phyloP scores from a whole-genome alignment of 2,329 filamentous ascomycete genomes.

The Ceratocystis lukuohia region DNA sequence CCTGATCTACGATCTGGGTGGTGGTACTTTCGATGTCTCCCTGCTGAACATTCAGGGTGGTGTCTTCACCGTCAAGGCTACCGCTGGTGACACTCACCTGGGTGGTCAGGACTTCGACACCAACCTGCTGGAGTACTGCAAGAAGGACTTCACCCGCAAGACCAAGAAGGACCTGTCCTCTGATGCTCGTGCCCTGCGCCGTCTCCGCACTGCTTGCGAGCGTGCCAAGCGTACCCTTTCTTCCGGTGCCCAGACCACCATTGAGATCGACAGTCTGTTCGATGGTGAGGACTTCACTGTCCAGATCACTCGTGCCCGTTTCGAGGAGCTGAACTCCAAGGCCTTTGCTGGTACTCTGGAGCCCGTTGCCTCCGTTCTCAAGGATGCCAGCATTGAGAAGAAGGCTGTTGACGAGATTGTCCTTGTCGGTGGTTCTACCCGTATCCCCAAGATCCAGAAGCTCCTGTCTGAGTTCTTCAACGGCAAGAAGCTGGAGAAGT shows the following conservation, averaged over 20 bases:
- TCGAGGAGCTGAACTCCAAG: slow-evolving; percentile 96
- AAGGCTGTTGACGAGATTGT: slow-evolving; percentile 92
- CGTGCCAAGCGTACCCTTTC: slow-evolving; percentile 98
- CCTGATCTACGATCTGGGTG: slow-evolving; percentile 98
- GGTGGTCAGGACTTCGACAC: slow-evolving; percentile 96
- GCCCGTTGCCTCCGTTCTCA: slow-evolving; percentile 90
- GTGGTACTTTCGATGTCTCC: slow-evolving; percentile 99
- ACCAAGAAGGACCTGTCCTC: slow-evolving; percentile 64
- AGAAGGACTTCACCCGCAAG: slow-evolving; percentile 84
- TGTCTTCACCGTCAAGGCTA: slow-evolving; percentile 98
- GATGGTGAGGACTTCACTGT: slow-evolving; percentile 97
- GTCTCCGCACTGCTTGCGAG: slow-evolving; percentile 95
- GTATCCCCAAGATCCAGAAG: slow-evolving; percentile 99
- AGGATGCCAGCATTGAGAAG: slow-evolving; percentile 84
- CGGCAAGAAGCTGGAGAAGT: slow-evolving; percentile 99
- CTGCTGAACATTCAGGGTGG: slow-evolving; percentile 97
- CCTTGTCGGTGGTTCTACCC: slow-evolving; percentile 95
- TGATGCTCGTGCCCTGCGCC: slow-evolving; percentile 84
- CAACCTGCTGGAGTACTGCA: slow-evolving; percentile 90
- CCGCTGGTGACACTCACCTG: slow-evolving; percentile 91
- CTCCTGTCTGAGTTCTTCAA: slow-evolving; percentile 98
- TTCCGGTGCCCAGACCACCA: slow-evolving; percentile 90
- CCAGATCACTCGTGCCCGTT: slow-evolving; percentile 94
- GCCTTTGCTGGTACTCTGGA: slow-evolving; percentile 87
- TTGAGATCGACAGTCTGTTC: slow-evolving; percentile 97